Conservation (phyloP, 352 stramenopile genomes). For the Halophytophthora batemanensis region DNA sequence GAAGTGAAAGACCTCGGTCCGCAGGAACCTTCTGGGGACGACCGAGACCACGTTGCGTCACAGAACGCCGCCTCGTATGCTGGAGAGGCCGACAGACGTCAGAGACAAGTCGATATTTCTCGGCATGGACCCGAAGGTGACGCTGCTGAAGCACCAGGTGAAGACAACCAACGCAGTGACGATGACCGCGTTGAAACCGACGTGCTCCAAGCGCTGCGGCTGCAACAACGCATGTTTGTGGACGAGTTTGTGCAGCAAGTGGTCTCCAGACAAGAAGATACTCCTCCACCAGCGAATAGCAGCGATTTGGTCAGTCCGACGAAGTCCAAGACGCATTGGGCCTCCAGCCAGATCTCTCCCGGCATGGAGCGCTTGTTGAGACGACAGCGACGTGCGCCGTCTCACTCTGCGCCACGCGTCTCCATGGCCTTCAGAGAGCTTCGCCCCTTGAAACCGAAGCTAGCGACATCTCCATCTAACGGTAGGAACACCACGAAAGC, state of each 20-base stretch:
- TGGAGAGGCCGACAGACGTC: background rate
- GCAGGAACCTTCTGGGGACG: background rate
- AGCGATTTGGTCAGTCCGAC: background rate
- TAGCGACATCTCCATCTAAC: background rate
- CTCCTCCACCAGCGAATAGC: conserved; percentile 5
- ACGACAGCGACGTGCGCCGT: conserved; percentile 19
- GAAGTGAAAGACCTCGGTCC: background rate
- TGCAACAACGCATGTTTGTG: conserved; percentile 55
- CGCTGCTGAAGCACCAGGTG: conserved; percentile 8
- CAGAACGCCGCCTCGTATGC: conserved; percentile 7
- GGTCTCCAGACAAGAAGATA: conserved; percentile 24
- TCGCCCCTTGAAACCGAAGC: no score
- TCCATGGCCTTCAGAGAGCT: conserved; percentile 5
- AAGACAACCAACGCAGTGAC: conserved; percentile 5
- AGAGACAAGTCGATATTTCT: conserved; percentile 1
- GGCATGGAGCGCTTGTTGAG: conserved; percentile 24
- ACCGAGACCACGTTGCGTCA: conserved; percentile 8
- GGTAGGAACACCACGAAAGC: conserved; percentile 3
- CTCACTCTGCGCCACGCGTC: background rate
- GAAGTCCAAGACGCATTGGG: conserved; percentile 15
- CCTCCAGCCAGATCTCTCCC: conserved; percentile 19
- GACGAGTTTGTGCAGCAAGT: conserved; percentile 54
- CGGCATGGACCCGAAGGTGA: conserved; percentile 10
- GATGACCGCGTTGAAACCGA: conserved; percentile 15
- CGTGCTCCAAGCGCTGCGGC: conserved; percentile 30